phyloP scores from a whole-genome alignment of 139 green algal species.

The Chlorella sp. region DNA sequence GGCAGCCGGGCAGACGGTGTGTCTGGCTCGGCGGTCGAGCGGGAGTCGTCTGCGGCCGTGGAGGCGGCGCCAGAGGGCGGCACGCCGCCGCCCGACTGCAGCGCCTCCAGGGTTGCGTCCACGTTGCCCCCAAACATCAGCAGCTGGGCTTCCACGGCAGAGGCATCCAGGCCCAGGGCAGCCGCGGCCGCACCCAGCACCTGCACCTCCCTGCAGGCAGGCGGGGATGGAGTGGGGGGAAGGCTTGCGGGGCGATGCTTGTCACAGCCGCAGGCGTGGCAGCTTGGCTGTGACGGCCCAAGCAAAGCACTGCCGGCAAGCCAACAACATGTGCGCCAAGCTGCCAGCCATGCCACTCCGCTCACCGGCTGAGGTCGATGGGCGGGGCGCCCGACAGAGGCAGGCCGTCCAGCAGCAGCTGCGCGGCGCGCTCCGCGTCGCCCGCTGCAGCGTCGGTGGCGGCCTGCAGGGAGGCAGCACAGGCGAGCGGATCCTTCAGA shows the following conservation, averaged over 20 bases:
- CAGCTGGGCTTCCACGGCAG: constrained; percentile 5
- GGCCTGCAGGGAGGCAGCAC: neutral
- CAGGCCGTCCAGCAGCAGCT: constrained; percentile 4
- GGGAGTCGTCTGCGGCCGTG: neutral
- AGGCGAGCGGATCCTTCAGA: no score
- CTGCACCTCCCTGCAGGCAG: neutral
- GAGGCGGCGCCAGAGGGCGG: neutral
- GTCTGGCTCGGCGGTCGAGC: neutral
- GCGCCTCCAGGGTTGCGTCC: neutral
- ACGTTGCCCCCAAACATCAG: neutral
- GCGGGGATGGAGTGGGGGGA: neutral
- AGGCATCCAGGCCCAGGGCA: neutral
- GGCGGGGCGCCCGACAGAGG: neutral
- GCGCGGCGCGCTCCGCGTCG: neutral
- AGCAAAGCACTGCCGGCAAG: neutral
- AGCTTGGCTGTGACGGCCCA: neutral
- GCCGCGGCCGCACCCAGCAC: neutral
- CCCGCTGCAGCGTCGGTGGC: neutral
- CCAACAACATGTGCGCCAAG: neutral
- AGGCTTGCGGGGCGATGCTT: neutral
- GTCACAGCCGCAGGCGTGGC: neutral
- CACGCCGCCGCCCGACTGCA: neutral
- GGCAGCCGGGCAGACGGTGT: neutral
- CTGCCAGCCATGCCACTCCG: no score
- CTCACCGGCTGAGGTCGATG: neutral